Percentiles rank a stretch among this genome's conserved stretches.
These are phyloP conservation scores for Tubosaeta sp. DNA, from an alignment of 768 basidiomycete genomes.

Conservation along the genomic window DNA sequence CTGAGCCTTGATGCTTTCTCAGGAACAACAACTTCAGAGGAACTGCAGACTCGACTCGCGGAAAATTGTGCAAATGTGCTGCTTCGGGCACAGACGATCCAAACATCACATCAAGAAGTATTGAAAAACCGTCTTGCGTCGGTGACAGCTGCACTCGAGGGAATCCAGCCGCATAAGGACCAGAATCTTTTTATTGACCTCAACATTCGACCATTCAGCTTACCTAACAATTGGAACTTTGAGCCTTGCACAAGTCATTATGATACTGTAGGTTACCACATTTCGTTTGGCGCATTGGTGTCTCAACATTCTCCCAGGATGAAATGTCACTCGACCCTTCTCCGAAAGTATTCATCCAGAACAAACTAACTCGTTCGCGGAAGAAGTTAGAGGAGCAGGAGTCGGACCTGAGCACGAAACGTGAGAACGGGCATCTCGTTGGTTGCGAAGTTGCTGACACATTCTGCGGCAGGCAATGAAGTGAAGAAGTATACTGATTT, in stretches of 20 bases:
- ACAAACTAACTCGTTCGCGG: constrained; percentile 59
- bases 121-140: constrained; percentile 48
- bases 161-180: constrained; percentile 56
- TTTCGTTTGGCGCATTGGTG: not conserved
- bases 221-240: constrained; percentile 66
- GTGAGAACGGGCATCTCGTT: constrained; percentile 37
- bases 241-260: constrained; percentile 74
- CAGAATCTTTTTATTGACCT: constrained; percentile 69
- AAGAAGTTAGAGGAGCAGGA: constrained; percentile 59
- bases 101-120: constrained; percentile 53
- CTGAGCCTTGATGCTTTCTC: not conserved
- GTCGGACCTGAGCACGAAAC: constrained; percentile 55
- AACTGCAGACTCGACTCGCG: constrained; percentile 63
- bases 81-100: constrained; percentile 54
- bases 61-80: constrained; percentile 52
- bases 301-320: constrained; percentile 10
- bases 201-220: constrained; percentile 61
- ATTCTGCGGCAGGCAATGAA: constrained; percentile 44
- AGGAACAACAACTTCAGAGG: constrained; percentile 42
- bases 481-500: constrained; percentile 46
- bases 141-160: constrained; percentile 45
- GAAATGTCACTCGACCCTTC: constrained; percentile 62
- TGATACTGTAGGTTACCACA: constrained; percentile 55
- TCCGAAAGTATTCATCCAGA: constrained; percentile 78
- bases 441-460: constrained; percentile 4